These are phyloP conservation scores for Hibiscus trionum DNA, from an alignment of 345 rosid species.

Conservation along the genomic window DNA sequence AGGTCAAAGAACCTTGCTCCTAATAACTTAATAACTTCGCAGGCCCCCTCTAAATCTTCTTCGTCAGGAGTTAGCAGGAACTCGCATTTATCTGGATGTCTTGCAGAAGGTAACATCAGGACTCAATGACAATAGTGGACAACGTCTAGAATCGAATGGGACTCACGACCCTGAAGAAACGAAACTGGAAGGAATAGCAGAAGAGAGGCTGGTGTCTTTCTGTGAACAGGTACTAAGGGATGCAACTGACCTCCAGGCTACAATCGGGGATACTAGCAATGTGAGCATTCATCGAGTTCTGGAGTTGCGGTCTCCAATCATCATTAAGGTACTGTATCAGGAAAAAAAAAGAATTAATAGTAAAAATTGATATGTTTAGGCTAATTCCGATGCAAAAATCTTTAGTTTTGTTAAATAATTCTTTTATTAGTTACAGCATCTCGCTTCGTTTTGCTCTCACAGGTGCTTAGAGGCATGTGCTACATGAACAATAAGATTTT, in stretches of 20 bases:
- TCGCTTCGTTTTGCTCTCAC: slow-evolving; percentile 17
- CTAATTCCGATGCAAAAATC: not conserved
- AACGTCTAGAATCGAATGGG: slow-evolving; percentile 24
- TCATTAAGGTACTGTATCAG: slow-evolving; percentile 59
- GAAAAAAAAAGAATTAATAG: not conserved
- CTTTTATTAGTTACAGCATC: not conserved
- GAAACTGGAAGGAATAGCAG: slow-evolving; percentile 63
- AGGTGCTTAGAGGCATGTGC: slow-evolving; percentile 97
- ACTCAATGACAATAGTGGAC: slow-evolving; percentile 19
- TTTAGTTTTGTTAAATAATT: not conserved
- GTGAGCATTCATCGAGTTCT: slow-evolving; percentile 83
- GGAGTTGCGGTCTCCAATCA: slow-evolving; percentile 84
- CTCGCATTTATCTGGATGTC: slow-evolving; percentile 75
- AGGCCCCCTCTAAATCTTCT: slow-evolving; percentile 94
- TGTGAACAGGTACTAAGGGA: slow-evolving; percentile 88
- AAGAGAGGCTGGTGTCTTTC: slow-evolving; percentile 74
- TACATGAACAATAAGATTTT: slow-evolving; percentile 76
- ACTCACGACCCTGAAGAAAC: slow-evolving; percentile 29
- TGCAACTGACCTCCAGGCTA: slow-evolving; percentile 76
- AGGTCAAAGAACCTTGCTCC: slow-evolving; percentile 4
- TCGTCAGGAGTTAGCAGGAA: slow-evolving; percentile 88
- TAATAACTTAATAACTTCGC: slow-evolving; percentile 18
- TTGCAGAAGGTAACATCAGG: slow-evolving; percentile 74
- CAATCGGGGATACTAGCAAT: slow-evolving; percentile 60
- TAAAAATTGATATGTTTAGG: not conserved